These are phyloP conservation scores for Asterella californica DNA, from an alignment of 225 moss, liverwort and hornwort species.

Conservation along the genomic window DNA sequence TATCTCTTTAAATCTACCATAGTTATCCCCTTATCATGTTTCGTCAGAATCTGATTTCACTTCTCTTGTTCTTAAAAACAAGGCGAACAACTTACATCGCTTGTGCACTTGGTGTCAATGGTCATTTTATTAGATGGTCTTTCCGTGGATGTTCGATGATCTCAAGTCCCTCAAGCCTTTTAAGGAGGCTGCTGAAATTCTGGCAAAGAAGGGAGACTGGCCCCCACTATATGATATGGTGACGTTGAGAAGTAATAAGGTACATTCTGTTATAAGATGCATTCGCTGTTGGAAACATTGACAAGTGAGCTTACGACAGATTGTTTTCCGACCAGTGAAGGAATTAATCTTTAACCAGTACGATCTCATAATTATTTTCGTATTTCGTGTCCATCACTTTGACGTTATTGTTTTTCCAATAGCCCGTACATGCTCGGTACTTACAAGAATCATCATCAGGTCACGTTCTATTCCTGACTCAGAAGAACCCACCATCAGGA, in stretches of 20 bases:
- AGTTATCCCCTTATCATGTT: not conserved
- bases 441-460: not conserved
- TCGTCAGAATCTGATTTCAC: not conserved
- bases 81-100: not conserved
- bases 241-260: constrained; percentile 65
- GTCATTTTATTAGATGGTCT: constrained; percentile 62
- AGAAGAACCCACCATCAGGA: too few species aligned
- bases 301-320: too few species aligned
- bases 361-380: too few species aligned
- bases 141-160: constrained; percentile 97
- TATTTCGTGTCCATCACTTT: not conserved
- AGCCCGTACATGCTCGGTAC: not conserved
- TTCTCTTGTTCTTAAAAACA: not conserved
- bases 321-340: too few species aligned
- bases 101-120: not conserved
- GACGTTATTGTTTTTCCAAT: not conserved
- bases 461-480: too few species aligned
- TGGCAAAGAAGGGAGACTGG: constrained; percentile 77
- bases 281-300: too few species aligned
- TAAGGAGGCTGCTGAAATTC: constrained; percentile 72
- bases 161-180: constrained; percentile 71
- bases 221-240: constrained; percentile 67
- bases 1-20: not conserved
- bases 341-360: too few species aligned
- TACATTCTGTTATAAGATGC: too few species aligned